Conservation (phyloP, 306 rosid genomes). For the Prunus salicina region DNA sequence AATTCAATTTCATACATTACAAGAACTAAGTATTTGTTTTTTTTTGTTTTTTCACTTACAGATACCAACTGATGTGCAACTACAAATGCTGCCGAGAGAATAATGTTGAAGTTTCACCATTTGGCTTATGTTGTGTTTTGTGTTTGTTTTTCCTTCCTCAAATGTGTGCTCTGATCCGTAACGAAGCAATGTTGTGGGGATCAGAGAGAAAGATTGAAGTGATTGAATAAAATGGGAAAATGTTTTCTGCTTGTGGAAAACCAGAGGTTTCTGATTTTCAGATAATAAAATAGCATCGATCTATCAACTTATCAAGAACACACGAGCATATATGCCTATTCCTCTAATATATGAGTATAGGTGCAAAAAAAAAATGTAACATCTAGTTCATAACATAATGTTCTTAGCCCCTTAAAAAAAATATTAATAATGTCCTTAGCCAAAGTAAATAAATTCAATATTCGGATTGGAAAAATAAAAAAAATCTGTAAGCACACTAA, state of each 20-base stretch:
- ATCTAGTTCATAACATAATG: too few species aligned
- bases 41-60: conserved; percentile 1
- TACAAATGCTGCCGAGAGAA: conserved; percentile 4
- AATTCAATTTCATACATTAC: not conserved
- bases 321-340: not conserved
- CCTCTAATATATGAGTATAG: too few species aligned
- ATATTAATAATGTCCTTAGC: too few species aligned
- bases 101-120: conserved; percentile 18
- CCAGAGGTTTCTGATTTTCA: not conserved
- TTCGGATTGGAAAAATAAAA: too few species aligned
- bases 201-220: not conserved
- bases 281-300: not conserved
- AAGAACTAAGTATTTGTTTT: not conserved
- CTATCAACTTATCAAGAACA: not conserved
- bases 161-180: conserved; percentile 1
- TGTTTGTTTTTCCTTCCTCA: not conserved
- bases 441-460: too few species aligned
- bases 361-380: too few species aligned
- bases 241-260: not conserved
- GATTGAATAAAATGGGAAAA: conserved; percentile 2
- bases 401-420: too few species aligned
- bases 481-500: too few species aligned
- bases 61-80: conserved; percentile 20
- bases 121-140: not conserved
- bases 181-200: not conserved